phyloP scores from a whole-genome alignment of 495 filamentous ascomycete genomes.

The Elaphomyces granulatus region DNA sequence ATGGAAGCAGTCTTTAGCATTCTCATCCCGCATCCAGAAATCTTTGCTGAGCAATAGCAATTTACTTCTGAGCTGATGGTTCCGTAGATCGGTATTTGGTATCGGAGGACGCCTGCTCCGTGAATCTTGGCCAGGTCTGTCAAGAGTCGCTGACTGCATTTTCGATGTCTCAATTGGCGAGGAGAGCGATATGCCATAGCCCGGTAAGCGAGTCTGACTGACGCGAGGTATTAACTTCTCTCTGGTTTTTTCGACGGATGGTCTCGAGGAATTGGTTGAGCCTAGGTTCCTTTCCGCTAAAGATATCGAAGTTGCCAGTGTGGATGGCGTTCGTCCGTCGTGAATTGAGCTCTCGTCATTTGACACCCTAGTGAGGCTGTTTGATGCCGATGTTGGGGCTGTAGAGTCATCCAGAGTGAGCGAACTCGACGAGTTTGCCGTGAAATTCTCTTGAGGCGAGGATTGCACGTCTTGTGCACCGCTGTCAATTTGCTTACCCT shows the following conservation, averaged over 20 bases:
- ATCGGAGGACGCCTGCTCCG: constrained; percentile 12
- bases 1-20: constrained; percentile 91
- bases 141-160: constrained; percentile 18
- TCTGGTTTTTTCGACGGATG: constrained; percentile 8
- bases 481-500: constrained; percentile 16
- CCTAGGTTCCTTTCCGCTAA: constrained; percentile 18
- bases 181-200: constrained; percentile 22
- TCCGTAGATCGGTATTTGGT: constrained; percentile 28
- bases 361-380: constrained; percentile 15
- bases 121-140: constrained; percentile 9
- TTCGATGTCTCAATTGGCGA: constrained; percentile 21
- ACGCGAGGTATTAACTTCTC: constrained; percentile 14
- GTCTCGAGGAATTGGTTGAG: constrained; percentile 14
- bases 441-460: constrained; percentile 12
- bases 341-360: constrained; percentile 27
- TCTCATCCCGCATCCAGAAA: constrained; percentile 99
- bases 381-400: constrained; percentile 21
- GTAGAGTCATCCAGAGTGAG: constrained; percentile 24
- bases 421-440: constrained; percentile 26
- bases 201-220: constrained; percentile 19
- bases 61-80: constrained; percentile 55
- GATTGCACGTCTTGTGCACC: constrained; percentile 9
- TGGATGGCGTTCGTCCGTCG: constrained; percentile 27
- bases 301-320: constrained; percentile 27
- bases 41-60: constrained; percentile 81